phyloP scores from a whole-genome alignment of 192 early-diverging fungal species.

The Coemansia sp. region DNA sequence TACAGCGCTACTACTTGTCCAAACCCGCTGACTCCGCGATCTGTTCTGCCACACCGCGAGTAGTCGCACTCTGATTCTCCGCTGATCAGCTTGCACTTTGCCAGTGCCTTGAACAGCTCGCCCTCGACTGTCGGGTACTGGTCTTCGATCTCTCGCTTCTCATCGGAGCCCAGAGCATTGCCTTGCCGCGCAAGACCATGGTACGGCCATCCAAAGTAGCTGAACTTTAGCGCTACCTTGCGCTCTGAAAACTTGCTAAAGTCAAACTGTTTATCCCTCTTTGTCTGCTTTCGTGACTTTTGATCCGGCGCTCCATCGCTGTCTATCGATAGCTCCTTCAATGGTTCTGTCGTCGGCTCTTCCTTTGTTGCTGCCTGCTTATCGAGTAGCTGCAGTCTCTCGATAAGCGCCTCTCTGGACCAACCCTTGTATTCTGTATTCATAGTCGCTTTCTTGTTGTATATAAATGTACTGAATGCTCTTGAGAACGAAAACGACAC shows the following conservation, averaged over 20 bases:
- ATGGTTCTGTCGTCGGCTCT: neutral
- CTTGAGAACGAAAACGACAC: neutral
- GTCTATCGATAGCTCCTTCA: neutral
- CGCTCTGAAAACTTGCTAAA: constrained; percentile 74
- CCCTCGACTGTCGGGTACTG: constrained; percentile 76
- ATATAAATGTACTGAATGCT: neutral
- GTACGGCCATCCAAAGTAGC: constrained; percentile 92
- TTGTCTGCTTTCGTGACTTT: constrained; percentile 31
- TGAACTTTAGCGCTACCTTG: constrained; percentile 81
- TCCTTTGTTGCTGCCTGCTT: neutral
- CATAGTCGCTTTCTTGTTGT: neutral
- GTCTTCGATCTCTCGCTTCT: constrained; percentile 44
- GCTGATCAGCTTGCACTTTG: constrained; percentile 73
- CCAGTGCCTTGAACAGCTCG: constrained; percentile 79
- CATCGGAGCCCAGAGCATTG: constrained; percentile 42
- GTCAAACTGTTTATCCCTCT: constrained; percentile 60
- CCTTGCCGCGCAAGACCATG: constrained; percentile 80
- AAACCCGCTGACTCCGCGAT: constrained; percentile 87
- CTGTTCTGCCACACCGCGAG: constrained; percentile 80
- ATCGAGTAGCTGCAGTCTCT: constrained; percentile 53
- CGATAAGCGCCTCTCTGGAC: constrained; percentile 60
- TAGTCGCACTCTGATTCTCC: constrained; percentile 68
- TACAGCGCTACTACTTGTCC: constrained; percentile 86
- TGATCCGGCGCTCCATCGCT: neutral
- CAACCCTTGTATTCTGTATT: constrained; percentile 52